Evolutionary conservation across 257 asterid species (phyloP).

Genomic region (Nicotiana sylvestris): DNA sequence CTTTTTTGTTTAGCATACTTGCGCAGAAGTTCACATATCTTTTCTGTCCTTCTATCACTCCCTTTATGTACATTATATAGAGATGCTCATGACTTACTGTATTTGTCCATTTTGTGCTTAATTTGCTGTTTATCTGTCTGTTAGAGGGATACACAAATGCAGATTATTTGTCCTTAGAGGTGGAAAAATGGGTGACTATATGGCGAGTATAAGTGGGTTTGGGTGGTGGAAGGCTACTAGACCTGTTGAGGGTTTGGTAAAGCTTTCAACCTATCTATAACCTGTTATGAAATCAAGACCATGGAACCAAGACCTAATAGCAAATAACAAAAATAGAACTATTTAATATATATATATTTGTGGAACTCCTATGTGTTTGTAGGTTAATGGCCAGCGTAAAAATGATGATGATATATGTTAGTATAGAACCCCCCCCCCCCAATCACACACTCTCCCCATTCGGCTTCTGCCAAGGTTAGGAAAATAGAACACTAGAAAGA

Average conservation of each 20-base stretch:
- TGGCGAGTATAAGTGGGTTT: background rate
- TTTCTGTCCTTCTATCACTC: background rate
- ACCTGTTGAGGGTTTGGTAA: background rate
- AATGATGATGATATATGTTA: background rate
- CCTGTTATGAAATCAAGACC: background rate
- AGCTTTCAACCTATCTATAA: background rate
- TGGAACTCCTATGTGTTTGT: background rate
- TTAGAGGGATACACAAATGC: background rate
- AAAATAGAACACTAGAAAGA: background rate
- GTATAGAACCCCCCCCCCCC: background rate
- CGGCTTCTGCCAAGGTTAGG: no score
- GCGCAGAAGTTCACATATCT: background rate
- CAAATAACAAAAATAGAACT: background rate
- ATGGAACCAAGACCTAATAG: background rate
- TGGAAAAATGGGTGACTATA: background rate
- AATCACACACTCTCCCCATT: background rate
- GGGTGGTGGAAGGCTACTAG: background rate
- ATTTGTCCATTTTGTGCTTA: slow-evolving; percentile 1
- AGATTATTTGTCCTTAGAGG: background rate
- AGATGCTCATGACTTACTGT: background rate
- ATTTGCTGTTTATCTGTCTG: background rate
- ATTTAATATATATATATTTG: background rate
- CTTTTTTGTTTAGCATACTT: background rate
- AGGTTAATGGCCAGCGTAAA: background rate
- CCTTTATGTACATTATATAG: background rate